Conservation (phyloP, 176 grass and related monocot genomes). For the Triticum dicoccoides region DNA sequence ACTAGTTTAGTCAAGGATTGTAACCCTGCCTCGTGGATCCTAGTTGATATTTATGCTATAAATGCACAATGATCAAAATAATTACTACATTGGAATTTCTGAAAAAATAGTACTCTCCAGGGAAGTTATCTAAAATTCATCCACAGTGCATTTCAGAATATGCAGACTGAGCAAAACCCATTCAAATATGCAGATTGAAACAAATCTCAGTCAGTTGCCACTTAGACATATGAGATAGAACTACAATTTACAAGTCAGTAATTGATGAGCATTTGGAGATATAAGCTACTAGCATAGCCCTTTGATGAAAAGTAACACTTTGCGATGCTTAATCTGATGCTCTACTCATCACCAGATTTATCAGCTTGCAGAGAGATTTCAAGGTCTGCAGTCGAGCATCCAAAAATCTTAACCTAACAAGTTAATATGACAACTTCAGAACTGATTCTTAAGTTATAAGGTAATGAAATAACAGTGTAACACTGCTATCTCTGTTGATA, state of each 20-base stretch:
- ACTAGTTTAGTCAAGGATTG: not conserved
- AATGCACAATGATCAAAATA: not conserved
- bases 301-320: not conserved
- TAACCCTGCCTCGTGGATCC: not conserved
- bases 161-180: not conserved
- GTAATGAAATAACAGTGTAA: not conserved
- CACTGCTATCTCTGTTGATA: not conserved
- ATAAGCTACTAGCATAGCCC: not conserved
- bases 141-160: not conserved
- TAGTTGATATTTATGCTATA: not conserved
- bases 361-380: not conserved
- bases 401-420: constrained; percentile 6
- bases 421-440: not conserved
- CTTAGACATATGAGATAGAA: not conserved
- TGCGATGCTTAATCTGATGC: not conserved
- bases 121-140: not conserved
- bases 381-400: not conserved
- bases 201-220: not conserved
- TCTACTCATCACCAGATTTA: not conserved
- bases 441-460: not conserved
- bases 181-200: not conserved
- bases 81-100: too few species aligned
- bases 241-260: not conserved
- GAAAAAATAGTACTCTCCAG: not conserved
- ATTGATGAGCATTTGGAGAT: not conserved